Base-by-base conservation (phyloP, 2,329 filamentous ascomycete species). In the Colletotrichum lini region DNA sequence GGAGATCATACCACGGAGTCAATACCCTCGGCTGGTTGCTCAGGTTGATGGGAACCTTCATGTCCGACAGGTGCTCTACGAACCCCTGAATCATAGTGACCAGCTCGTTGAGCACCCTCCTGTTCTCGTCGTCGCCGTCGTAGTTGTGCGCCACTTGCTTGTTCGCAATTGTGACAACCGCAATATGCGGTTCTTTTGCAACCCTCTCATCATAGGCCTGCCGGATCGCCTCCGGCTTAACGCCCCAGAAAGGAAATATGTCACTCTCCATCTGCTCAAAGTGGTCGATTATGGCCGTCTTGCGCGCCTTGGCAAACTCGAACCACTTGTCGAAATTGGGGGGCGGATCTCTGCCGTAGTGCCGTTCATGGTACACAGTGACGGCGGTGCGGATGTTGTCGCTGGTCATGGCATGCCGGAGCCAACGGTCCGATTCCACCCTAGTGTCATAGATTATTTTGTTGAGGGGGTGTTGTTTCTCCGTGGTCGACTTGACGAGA, bases 311-410 rank as follows among this genome's bases (percentile, higher is more conserved):
- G 6, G 94, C 94, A 77, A 93, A 94, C 23, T 92, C 87, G 78
- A 92, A 97, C 95, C 95, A 98, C 74, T 91, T 90, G 76, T 95
- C 93, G 76, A 97, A 98, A 70, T 93, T 89, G 1, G 92, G 93
- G 13, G 95, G 95, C 18, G 95, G 94, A 38, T 90, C 84, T 71
- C 94, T 89, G 16, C 90, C 89, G 75, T 93, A 75, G 70, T 90
- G 84, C 6, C 85, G 83, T 58, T 87, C 83, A 58, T 82, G 82
- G 75, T 90, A 90, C 65, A 87, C 82, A 5, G 79, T 76, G 4
- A 85, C 82, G 0, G 87, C 88, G 10, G 85, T 79, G 0, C 79
- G 79, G 3, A 89, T 77, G 15, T 82, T 87, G 13, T 81, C 81
- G 75, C 87, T 89, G 16, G 82, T 81, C 2, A 80, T 81, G 1